phyloP scores from a whole-genome alignment of 2,329 filamentous ascomycete species.

The Aspergillus cejpii region DNA sequence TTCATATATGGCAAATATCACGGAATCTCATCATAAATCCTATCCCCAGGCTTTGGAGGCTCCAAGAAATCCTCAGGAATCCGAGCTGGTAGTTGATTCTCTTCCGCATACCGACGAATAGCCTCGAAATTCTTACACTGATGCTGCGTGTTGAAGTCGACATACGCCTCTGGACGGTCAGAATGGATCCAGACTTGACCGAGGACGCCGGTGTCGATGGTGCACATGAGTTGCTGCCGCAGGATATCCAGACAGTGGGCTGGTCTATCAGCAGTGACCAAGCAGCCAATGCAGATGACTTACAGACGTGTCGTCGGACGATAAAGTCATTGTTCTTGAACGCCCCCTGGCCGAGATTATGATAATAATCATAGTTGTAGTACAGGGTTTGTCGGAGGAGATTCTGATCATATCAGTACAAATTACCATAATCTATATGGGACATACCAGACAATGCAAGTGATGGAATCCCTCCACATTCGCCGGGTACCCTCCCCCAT shows the following conservation, averaged over 20 bases:
- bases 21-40: constrained; percentile 21
- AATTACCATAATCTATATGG: neutral
- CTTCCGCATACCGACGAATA: constrained; percentile 49
- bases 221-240: constrained; percentile 59
- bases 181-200: constrained; percentile 54
- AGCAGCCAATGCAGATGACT: constrained; percentile 22
- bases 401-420: constrained; percentile 38
- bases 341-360: constrained; percentile 43
- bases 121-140: constrained; percentile 53
- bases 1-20: constrained; percentile 9
- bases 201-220: constrained; percentile 53
- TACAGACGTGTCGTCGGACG: constrained; percentile 53
- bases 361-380: constrained; percentile 57
- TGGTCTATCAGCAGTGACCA: constrained; percentile 16
- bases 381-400: constrained; percentile 53
- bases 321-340: constrained; percentile 53
- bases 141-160: constrained; percentile 58
- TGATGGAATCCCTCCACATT: constrained; percentile 32
- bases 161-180: constrained; percentile 47
- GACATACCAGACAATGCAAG: constrained; percentile 8
- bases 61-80: constrained; percentile 41
- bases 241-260: constrained; percentile 57
- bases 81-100: constrained; percentile 44
- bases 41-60: constrained; percentile 27
- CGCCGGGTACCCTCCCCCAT: constrained; percentile 51